Conservation (phyloP, 1,139 yeast genomes). For the Saccharomyces hybrid region DNA sequence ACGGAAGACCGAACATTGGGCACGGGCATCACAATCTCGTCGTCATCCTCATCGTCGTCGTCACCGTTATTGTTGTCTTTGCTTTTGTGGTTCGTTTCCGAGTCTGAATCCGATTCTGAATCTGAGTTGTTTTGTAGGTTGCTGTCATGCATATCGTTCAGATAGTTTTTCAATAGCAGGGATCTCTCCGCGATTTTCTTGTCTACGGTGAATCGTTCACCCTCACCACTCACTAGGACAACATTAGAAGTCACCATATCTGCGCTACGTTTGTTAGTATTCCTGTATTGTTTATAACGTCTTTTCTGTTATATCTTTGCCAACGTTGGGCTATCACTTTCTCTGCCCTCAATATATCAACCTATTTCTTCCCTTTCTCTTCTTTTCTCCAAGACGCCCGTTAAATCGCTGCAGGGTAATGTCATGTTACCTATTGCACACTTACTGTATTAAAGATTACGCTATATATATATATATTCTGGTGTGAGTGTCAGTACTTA, state of each 20-base stretch:
- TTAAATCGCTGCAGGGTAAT: background rate
- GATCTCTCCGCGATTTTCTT: conserved; percentile 86
- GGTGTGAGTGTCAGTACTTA: background rate
- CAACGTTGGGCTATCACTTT: background rate
- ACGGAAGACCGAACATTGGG: conserved; percentile 87
- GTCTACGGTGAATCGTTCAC: conserved; percentile 66
- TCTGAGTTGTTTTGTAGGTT: conserved; percentile 41
- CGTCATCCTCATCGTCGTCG: conserved; percentile 46
- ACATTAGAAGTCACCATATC: conserved; percentile 22
- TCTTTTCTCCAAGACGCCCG: background rate
- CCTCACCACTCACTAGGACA: conserved; percentile 63
- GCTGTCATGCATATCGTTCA: conserved; percentile 66
- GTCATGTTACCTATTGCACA: background rate
- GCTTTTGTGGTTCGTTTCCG: conserved; percentile 4
- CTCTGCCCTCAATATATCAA: background rate
- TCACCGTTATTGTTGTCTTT: conserved; percentile 33
- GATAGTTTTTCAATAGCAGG: conserved; percentile 79
- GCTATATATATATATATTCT: background rate
- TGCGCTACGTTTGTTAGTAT: conserved; percentile 3
- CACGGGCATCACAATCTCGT: conserved; percentile 77
- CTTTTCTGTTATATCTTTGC: background rate
- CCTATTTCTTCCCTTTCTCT: conserved; percentile 1
- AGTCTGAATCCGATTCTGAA: conserved; percentile 19
- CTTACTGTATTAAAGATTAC: background rate
- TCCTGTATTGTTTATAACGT: conserved; percentile 12